phyloP scores from a whole-genome alignment of 2,329 filamentous ascomycete species.

The Truncatella angustata region DNA sequence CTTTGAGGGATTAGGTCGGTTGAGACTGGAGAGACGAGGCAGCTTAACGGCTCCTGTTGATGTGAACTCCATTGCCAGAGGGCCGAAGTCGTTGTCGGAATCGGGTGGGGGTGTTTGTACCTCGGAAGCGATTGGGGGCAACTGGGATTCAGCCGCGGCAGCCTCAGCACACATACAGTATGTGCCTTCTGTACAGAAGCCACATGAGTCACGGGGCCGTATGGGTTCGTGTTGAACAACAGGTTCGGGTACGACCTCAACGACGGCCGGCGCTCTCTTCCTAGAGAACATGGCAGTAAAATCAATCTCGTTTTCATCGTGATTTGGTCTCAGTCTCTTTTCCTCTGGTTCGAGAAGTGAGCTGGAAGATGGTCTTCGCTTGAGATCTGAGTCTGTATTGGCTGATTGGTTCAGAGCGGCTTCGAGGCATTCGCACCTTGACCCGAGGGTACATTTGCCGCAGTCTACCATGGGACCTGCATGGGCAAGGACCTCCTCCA shows the following conservation, averaged over 20 bases:
- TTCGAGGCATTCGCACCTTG: constrained; percentile 62
- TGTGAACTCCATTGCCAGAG: constrained; percentile 57
- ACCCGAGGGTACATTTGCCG: constrained; percentile 61
- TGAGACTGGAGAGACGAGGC: constrained; percentile 39
- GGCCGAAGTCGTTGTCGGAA: constrained; percentile 59
- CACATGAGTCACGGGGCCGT: constrained; percentile 66
- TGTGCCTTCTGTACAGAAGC: constrained; percentile 79
- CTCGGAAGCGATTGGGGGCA: constrained; percentile 43
- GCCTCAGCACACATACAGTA: constrained; percentile 78
- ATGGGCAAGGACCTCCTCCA: constrained; percentile 56
- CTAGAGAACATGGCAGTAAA: constrained; percentile 67
- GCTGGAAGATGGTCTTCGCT: constrained; percentile 48
- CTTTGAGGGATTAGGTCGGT: constrained; percentile 23
- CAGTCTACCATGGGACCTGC: constrained; percentile 52
- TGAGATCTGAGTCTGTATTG: constrained; percentile 39
- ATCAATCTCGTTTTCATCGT: constrained; percentile 63
- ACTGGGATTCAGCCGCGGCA: constrained; percentile 36
- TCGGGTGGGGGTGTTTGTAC: constrained; percentile 58
- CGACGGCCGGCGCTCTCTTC: constrained; percentile 38
- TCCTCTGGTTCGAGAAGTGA: constrained; percentile 41
- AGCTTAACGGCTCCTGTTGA: constrained; percentile 61
- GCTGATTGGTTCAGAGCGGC: constrained; percentile 35
- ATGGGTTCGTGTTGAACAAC: constrained; percentile 29
- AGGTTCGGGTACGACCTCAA: constrained; percentile 26
- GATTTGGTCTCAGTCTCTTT: constrained; percentile 55